phyloP scores from a whole-genome alignment of 2,329 filamentous ascomycete genomes.

The Diaporthe ampelina region DNA sequence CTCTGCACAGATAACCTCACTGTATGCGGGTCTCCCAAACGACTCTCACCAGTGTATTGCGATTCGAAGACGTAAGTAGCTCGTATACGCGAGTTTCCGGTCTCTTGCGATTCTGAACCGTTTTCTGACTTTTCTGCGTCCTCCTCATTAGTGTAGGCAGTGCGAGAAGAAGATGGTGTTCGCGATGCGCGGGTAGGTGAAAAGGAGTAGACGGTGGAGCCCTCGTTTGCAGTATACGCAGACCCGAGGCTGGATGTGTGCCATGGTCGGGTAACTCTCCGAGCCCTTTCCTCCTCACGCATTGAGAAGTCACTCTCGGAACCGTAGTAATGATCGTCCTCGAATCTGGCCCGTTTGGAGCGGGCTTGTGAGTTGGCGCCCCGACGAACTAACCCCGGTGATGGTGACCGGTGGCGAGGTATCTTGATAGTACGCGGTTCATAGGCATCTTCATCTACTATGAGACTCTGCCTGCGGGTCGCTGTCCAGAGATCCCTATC shows the following conservation, averaged over 20 bases:
- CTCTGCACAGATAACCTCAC: constrained; percentile 22
- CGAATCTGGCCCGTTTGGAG: not conserved
- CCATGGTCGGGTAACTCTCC: not conserved
- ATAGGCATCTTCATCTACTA: not conserved
- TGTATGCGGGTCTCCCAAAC: constrained; percentile 33
- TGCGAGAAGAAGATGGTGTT: constrained; percentile 6
- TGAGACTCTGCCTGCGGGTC: not conserved
- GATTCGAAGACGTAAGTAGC: constrained; percentile 39
- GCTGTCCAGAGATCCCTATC: not conserved
- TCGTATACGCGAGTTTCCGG: not conserved
- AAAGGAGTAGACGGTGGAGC: constrained; percentile 14
- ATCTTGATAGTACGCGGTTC: not conserved
- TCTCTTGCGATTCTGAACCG: not conserved
- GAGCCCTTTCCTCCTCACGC: too few species aligned
- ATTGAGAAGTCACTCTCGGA: not conserved
- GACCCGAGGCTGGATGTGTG: not conserved
- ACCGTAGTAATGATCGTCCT: not conserved
- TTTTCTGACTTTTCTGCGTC: constrained; percentile 2
- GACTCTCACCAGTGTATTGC: constrained; percentile 38
- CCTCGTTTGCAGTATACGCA: constrained; percentile 1
- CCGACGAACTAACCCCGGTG: not conserved
- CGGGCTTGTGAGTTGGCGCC: not conserved
- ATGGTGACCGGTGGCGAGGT: not conserved
- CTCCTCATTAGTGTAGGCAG: not conserved
- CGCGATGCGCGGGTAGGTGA: constrained; percentile 6